Percentiles rank a stretch among this genome's conserved stretches.
Conservation (phyloP, 176 grass and related monocot genomes). For the Zoysia pacifica region DNA sequence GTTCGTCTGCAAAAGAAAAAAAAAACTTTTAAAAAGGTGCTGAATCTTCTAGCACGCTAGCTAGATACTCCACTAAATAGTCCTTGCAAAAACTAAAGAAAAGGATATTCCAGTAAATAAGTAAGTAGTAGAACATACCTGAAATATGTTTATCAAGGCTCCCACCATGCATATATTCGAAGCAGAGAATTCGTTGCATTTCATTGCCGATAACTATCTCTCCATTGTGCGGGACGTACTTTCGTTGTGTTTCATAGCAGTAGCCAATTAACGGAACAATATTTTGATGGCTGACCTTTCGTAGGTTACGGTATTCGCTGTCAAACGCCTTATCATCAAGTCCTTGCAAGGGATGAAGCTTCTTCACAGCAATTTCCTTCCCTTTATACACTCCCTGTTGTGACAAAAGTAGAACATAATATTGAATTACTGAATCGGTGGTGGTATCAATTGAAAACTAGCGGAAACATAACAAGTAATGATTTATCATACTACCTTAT, state of each 20-base stretch:
- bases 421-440: too few species aligned
- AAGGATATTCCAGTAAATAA: too few species aligned
- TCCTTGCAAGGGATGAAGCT: not conserved
- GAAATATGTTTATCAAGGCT: not conserved
- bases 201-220: accelerated
- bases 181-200: not conserved
- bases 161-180: not conserved
- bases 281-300: not conserved
- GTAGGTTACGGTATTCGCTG: not conserved
- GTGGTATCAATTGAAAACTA: too few species aligned
- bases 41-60: too few species aligned
- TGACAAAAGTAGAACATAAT: too few species aligned
- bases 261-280: not conserved
- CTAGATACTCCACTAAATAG: too few species aligned
- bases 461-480: too few species aligned
- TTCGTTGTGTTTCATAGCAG: not conserved
- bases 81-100: too few species aligned
- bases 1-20: not conserved
- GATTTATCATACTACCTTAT: too few species aligned
- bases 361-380: not conserved
- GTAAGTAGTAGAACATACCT: not conserved
- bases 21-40: not conserved
- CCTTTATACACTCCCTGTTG: not conserved
- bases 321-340: not conserved
- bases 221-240: not conserved